Base-by-base conservation (phyloP, 768 basidiomycete species). In the Macrolepiota albuminosa region DNA sequence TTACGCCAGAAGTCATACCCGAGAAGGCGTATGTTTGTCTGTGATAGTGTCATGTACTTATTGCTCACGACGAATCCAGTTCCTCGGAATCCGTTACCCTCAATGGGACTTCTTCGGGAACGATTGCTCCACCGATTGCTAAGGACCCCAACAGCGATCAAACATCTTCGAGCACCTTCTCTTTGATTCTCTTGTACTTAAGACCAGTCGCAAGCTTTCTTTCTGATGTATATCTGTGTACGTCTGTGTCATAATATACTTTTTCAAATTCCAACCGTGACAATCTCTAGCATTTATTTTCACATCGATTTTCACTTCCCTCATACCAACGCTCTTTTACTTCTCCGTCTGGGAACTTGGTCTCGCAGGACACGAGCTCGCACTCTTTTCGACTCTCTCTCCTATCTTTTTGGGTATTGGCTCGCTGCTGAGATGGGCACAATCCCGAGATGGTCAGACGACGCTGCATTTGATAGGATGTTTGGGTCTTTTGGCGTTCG, bases 341-440 rank as follows among this genome's bases (percentile, higher is more conserved):
- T 95, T 93, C 75, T 93, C 91, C 29, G 85, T 96, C 21, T 95
- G 93, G 93, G 82, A 92, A 68, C 85, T 95, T 18, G 91, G 89
- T 31, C 79, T 95, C 34, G 84, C 89, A 11, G 94, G 94, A 5
- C 83, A 87, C 39, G 94, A 96, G 68, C 77, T 91, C 16, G 82
- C 92, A 0, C 73, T 93, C 3, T 75, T 95, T 9, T 80, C 83
- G 8, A 84, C 85, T 8, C 80, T 95, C 31, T 85, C 93, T 0
- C 91, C 92, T 0, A 62, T 81, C 6, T 67, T 92, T 14, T 78
- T 95, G 13, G 75, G 80, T 0, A 70, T 81, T 45, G 65, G 76
- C 1, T 69, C 76, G 1, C 45, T 88, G 31, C 72, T 76, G 37
- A 68, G 71, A 4, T 82, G 82, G 73, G 76, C 78, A 14, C 69